Evolutionary conservation across 2,329 filamentous ascomycete species (phyloP).

Genomic region (Aureobasidium sp.): DNA sequence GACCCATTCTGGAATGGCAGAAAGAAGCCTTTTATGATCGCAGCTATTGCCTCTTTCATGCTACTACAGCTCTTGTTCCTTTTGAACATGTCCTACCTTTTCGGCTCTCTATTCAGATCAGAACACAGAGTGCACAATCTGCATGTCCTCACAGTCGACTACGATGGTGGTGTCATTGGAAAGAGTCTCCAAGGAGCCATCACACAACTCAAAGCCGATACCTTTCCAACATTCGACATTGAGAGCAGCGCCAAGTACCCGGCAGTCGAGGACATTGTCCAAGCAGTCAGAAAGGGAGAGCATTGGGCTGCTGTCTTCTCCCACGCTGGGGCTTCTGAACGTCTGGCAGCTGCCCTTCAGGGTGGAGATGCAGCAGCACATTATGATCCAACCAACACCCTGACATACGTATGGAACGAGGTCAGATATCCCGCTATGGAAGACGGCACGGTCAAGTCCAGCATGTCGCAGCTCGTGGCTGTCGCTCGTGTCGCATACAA

Average conservation of each 20-base stretch:
- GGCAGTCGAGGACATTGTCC: slow-evolving; percentile 20
- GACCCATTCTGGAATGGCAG: slow-evolving; percentile 18
- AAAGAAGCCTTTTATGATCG: slow-evolving; percentile 18
- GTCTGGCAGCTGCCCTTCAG: slow-evolving; percentile 32
- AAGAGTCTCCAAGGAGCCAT: slow-evolving; percentile 11
- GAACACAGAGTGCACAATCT: slow-evolving; percentile 21
- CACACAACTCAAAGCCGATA: background rate
- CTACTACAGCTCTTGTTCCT: slow-evolving; percentile 24
- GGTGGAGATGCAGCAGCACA: slow-evolving; percentile 27
- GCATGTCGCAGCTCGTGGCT: slow-evolving; percentile 29
- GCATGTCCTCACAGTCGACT: slow-evolving; percentile 27
- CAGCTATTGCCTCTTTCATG: slow-evolving; percentile 9
- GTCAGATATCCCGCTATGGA: slow-evolving; percentile 37
- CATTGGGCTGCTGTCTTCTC: slow-evolving; percentile 29
- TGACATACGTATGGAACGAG: slow-evolving; percentile 42
- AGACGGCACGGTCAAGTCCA: slow-evolving; percentile 29
- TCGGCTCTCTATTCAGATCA: slow-evolving; percentile 23
- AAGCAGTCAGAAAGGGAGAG: slow-evolving; percentile 23
- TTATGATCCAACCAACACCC: slow-evolving; percentile 32
- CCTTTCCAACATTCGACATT: slow-evolving; percentile 2
- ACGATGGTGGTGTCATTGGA: slow-evolving; percentile 23
- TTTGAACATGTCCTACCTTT: slow-evolving; percentile 23
- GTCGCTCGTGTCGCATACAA: slow-evolving; percentile 32
- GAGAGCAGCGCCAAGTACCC: slow-evolving; percentile 3
- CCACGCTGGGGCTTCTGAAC: slow-evolving; percentile 31